Evolutionary conservation across 768 basidiomycete genomes (phyloP).

Genomic region (Candolleomyces aberdarensis): DNA sequence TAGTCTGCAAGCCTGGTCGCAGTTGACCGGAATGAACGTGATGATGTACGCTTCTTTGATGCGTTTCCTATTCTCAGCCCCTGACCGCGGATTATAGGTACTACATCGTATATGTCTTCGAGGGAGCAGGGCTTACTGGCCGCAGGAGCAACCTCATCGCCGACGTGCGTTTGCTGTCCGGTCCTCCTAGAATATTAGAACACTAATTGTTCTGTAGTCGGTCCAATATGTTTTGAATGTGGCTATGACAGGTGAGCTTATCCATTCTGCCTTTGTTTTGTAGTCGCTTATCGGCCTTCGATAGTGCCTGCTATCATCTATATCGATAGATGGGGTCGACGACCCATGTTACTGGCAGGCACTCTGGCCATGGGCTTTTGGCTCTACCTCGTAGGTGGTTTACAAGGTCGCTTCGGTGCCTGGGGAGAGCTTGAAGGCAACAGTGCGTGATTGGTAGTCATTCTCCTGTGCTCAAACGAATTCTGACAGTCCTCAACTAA

Average conservation of each 20-base stretch:
- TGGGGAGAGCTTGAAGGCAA: slow-evolving; percentile 49
- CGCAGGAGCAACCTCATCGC: slow-evolving; percentile 74
- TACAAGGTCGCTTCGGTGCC: slow-evolving; percentile 63
- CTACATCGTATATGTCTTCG: slow-evolving; percentile 69
- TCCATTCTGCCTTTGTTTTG: slow-evolving; percentile 45
- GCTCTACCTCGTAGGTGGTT: slow-evolving; percentile 73
- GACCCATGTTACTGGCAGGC: slow-evolving; percentile 69
- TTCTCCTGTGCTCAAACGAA: background rate
- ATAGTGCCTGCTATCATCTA: slow-evolving; percentile 52
- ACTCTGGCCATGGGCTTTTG: slow-evolving; percentile 71
- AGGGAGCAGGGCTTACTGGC: slow-evolving; percentile 74
- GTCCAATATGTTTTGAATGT: slow-evolving; percentile 62
- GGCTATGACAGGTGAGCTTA: slow-evolving; percentile 31
- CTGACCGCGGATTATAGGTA: slow-evolving; percentile 35
- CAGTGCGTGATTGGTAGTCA: slow-evolving; percentile 18
- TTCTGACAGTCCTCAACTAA: background rate
- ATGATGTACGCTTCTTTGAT: slow-evolving; percentile 57
- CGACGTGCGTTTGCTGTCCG: slow-evolving; percentile 26
- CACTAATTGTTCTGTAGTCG: slow-evolving; percentile 30
- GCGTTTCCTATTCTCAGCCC: background rate
- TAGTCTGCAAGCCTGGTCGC: slow-evolving; percentile 79
- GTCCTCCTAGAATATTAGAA: background rate
- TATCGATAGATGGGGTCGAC: slow-evolving; percentile 78
- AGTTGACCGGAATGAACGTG: slow-evolving; percentile 74
- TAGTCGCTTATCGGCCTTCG: slow-evolving; percentile 21